phyloP scores from a whole-genome alignment of 1,284 basidiomycete genomes.

The Phylloporus sp. region DNA sequence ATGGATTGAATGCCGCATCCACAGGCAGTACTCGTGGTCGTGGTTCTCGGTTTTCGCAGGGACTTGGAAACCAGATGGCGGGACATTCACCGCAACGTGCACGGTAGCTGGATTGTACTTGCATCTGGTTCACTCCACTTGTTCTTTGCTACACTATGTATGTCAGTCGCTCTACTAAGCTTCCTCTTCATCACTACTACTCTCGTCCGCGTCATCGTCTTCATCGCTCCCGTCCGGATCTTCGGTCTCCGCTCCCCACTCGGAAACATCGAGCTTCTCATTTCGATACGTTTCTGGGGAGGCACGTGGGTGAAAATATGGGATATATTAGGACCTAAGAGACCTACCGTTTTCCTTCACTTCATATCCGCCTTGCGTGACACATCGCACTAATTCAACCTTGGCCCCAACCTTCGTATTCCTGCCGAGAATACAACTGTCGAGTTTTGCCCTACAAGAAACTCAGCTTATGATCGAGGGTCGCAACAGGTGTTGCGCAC shows the following conservation, averaged over 20 bases:
- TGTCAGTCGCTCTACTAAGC: slow-evolving; percentile 9
- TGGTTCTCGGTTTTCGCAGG: slow-evolving; percentile 80
- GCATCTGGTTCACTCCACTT: slow-evolving; percentile 4
- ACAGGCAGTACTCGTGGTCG: slow-evolving; percentile 70
- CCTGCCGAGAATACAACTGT: slow-evolving; percentile 87
- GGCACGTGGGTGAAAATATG: slow-evolving; percentile 6
- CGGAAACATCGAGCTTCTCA: slow-evolving; percentile 70
- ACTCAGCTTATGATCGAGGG: slow-evolving; percentile 3
- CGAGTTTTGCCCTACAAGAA: slow-evolving; percentile 79
- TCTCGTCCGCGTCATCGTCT: slow-evolving; percentile 23
- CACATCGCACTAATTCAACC: slow-evolving; percentile 81
- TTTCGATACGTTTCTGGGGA: slow-evolving; percentile 61
- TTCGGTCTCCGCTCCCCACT: slow-evolving; percentile 60
- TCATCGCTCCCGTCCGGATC: slow-evolving; percentile 41
- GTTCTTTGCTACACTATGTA: slow-evolving; percentile 8
- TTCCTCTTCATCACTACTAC: slow-evolving; percentile 14
- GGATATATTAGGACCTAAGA: not conserved
- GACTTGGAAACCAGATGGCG: slow-evolving; percentile 80
- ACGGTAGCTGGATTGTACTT: slow-evolving; percentile 24
- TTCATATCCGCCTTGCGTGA: slow-evolving; percentile 90
- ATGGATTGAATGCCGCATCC: slow-evolving; percentile 7
- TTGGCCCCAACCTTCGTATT: slow-evolving; percentile 84
- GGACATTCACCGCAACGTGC: slow-evolving; percentile 34
- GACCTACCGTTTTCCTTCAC: slow-evolving; percentile 74
- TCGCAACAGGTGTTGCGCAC: slow-evolving; percentile 50